phyloP scores from a whole-genome alignment of 371 early-diverging fungal genomes.

The Syncephalastrum contaminatum region DNA sequence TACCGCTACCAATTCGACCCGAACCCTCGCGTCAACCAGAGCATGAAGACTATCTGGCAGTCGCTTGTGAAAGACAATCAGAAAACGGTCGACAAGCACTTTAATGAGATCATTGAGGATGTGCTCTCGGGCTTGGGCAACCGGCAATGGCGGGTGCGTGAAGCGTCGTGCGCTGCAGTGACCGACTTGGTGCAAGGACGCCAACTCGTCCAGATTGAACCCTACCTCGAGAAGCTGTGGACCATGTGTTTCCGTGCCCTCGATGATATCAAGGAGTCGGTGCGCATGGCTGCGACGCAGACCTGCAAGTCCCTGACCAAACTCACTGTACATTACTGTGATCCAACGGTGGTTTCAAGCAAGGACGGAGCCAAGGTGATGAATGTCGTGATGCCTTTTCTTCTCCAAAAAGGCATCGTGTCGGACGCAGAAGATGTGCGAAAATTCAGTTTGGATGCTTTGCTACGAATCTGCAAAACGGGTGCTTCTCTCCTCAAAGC shows the following conservation, averaged over 20 bases:
- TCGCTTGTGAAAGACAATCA: conserved; percentile 75
- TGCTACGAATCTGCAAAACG: conserved; percentile 81
- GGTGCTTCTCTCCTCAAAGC: conserved; percentile 72
- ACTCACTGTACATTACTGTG: conserved; percentile 83
- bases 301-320: conserved; percentile 77
- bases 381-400: conserved; percentile 81
- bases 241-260: conserved; percentile 84
- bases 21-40: conserved; percentile 78
- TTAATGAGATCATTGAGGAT: conserved; percentile 80
- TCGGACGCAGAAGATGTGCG: conserved; percentile 89
- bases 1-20: conserved; percentile 89
- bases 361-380: conserved; percentile 70
- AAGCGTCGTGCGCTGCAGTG: conserved; percentile 76
- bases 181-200: conserved; percentile 78
- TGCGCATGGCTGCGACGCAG: conserved; percentile 80
- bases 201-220: conserved; percentile 65
- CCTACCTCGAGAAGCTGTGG: conserved; percentile 82
- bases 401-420: conserved; percentile 79
- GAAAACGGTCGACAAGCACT: conserved; percentile 77
- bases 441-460: conserved; percentile 76
- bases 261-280: conserved; percentile 94
- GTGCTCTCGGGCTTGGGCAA: conserved; percentile 73
- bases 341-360: conserved; percentile 62
- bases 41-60: conserved; percentile 92
- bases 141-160: conserved; percentile 86